Evolutionary conservation across 75 land plant species (phyloP).

Genomic region (Pinus tabuliformis): DNA sequence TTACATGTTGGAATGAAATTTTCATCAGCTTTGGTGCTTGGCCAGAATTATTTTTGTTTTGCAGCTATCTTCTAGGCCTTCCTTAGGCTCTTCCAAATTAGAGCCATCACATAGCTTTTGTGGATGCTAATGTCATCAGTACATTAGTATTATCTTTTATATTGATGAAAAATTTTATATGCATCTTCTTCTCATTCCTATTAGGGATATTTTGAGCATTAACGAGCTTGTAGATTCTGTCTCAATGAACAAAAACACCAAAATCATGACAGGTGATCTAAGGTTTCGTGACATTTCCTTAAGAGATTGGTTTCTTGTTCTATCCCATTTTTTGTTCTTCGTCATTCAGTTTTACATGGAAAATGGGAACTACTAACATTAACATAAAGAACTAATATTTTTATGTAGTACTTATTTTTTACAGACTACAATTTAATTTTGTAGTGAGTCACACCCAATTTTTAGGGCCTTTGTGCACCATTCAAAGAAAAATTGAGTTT

Average conservation of each 20-base stretch:
- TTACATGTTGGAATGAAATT: neutral
- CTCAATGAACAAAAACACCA: neutral
- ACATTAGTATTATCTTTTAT: neutral
- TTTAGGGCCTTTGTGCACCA: too few relatives aligned
- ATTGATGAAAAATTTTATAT: neutral
- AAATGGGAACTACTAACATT: neutral
- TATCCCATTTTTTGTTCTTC: neutral
- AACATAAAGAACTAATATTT: too few relatives aligned
- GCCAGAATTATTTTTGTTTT: neutral
- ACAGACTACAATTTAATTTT: too few relatives aligned
- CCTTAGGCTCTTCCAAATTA: neutral
- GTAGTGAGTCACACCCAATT: too few relatives aligned
- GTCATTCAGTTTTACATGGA: neutral
- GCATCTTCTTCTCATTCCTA: neutral
- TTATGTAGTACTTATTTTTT: too few relatives aligned
- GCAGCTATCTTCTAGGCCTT: constrained; percentile 1
- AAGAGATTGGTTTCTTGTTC: neutral
- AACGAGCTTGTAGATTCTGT: neutral
- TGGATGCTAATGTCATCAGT: neutral
- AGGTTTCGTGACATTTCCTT: neutral
- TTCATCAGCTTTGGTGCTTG: neutral
- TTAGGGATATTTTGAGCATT: neutral
- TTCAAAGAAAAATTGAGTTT: too few relatives aligned
- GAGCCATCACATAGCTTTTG: neutral
- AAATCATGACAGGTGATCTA: neutral